These are phyloP conservation scores for Aotearoamyces nothofagi DNA, from an alignment of 2,329 filamentous ascomycete genomes.

Conservation along the genomic window DNA sequence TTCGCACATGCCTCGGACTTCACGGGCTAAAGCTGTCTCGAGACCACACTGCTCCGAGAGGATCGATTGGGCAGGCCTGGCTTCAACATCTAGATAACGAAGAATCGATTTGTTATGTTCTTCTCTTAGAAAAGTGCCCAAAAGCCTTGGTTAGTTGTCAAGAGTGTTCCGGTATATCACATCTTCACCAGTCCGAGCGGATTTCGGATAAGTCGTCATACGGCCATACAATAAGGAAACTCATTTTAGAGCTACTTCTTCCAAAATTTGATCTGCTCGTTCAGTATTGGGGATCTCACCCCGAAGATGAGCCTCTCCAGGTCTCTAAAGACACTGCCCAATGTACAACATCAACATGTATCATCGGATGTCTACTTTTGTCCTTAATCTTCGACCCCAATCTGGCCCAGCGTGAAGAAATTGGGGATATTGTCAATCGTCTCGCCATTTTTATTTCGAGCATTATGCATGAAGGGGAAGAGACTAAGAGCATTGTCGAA, in stretches of 20 bases:
- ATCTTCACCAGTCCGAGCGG: constrained; percentile 1
- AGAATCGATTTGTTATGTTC: constrained; percentile 34
- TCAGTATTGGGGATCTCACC: constrained; percentile 13
- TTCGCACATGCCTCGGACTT: constrained; percentile 53
- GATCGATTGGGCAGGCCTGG: constrained; percentile 18
- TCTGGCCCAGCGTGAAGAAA: constrained; percentile 7
- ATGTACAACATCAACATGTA: constrained; percentile 13
- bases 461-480: constrained; percentile 8
- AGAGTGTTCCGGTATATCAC: constrained; percentile 2
- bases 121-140: constrained; percentile 28
- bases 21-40: constrained; percentile 7
- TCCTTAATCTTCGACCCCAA: constrained; percentile 9
- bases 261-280: constrained; percentile 14
- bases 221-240: constrained; percentile 13
- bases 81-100: constrained; percentile 21
- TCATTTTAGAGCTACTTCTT: constrained; percentile 16
- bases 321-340: constrained; percentile 16
- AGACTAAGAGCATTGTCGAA: constrained; percentile 9
- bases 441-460: constrained; percentile 10
- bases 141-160: constrained; percentile 21
- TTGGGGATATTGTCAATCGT: constrained; percentile 8
- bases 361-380: constrained; percentile 13
- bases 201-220: constrained; percentile 7
- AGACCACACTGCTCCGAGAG: constrained; percentile 9
- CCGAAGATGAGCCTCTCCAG: constrained; percentile 9